Conservation (phyloP, 2,329 filamentous ascomycete species). For the Monosporascus sp. region DNA sequence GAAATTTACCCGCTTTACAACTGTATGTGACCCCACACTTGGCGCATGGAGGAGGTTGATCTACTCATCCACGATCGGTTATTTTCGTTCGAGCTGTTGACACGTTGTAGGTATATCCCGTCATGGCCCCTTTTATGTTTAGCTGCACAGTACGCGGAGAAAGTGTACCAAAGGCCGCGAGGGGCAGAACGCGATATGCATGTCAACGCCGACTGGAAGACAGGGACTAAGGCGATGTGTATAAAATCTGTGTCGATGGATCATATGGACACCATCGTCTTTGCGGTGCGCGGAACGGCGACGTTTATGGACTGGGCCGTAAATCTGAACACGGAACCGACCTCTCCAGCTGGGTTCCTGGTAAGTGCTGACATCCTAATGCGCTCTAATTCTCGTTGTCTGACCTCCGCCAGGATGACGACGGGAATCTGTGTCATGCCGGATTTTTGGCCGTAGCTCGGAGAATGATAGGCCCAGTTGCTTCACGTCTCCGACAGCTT, state of each 20-base stretch:
- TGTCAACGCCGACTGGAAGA: slow-evolving; percentile 63
- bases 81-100: slow-evolving; percentile 10
- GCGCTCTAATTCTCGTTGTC: slow-evolving; percentile 3
- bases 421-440: slow-evolving; percentile 70
- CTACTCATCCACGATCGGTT: neutral
- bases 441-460: slow-evolving; percentile 73
- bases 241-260: slow-evolving; percentile 78
- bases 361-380: slow-evolving; percentile 22
- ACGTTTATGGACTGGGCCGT: slow-evolving; percentile 83
- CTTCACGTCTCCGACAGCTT: slow-evolving; percentile 61
- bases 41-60: neutral
- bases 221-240: slow-evolving; percentile 79
- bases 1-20: slow-evolving; percentile 60
- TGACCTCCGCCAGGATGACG: slow-evolving; percentile 51
- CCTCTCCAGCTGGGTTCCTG: slow-evolving; percentile 62
- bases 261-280: slow-evolving; percentile 71
- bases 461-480: slow-evolving; percentile 70
- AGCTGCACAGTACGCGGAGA: slow-evolving; percentile 71
- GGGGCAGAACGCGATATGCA: slow-evolving; percentile 62
- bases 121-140: slow-evolving; percentile 74
- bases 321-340: slow-evolving; percentile 67
- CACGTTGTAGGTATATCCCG: slow-evolving; percentile 53
- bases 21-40: slow-evolving; percentile 41
- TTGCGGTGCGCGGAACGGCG: slow-evolving; percentile 76
- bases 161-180: slow-evolving; percentile 63